Base-by-base conservation (phyloP, 805 yeast species). In the Wickerhamiella sergipiensis region DNA sequence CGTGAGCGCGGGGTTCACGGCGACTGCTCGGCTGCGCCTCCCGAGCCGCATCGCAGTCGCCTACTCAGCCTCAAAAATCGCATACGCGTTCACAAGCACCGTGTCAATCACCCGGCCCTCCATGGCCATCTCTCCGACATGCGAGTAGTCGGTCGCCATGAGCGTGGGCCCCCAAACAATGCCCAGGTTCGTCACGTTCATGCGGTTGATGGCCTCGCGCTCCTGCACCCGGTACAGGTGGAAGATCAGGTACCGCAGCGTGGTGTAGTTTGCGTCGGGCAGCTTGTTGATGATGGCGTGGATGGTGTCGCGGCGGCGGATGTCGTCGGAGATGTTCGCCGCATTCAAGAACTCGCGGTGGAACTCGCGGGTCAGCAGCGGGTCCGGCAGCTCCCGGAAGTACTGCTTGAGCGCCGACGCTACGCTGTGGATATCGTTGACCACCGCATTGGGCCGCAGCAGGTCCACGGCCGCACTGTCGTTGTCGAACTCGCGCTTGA, bases 111-210 rank as follows among this genome's bases (percentile, higher is more conserved):
- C 84, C 52, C 76, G 76, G 45, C 85, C 82, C 66, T 85, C 86
- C 57, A 76, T 79, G 50, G 82, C 81, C 70, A 85, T 78, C 60
- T 80, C 95, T 55, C 81, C 85, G 53, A 79, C 81, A 61, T 75
- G 71, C 22, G 77, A 76, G 52, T 77, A 78, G 58, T 79, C 84
- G 46, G 80, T 78, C 18, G 81, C 76, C 64, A 92, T 74, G 49
- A 92, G 68, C 1, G 85, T 85, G 18, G 95, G 95, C 0, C 97
- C 96, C 98, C 98, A 92, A 39, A 90, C 88, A 40, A 86, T 85
- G 46, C 95, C 85, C 59, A 92, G 66, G 53, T 84, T 82, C 61
- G 82, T 81, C 52, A 81, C 73, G 46, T 80, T 80, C 98, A 92
- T 92, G 63, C 92, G 75, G 63, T 88, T 87, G 36, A 67, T 58